A percentile compares a stretch with the other conserved stretches of the same genome.
These are phyloP conservation scores for Pyrus betulifolia DNA, from an alignment of 306 rosid species.

Conservation along the genomic window DNA sequence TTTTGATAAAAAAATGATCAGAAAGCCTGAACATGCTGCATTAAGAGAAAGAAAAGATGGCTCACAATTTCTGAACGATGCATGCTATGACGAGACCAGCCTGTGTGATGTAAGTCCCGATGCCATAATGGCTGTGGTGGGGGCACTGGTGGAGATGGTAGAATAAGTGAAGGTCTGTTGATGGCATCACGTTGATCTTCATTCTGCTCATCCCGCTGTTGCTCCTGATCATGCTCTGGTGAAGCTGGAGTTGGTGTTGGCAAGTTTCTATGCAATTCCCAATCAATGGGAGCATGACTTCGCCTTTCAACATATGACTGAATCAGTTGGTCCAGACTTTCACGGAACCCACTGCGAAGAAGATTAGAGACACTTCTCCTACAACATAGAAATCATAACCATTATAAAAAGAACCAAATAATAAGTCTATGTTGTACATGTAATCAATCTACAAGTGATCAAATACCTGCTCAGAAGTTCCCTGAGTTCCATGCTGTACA, in stretches of 20 bases:
- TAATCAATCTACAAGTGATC: conserved; percentile 13
- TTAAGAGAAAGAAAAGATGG: background rate
- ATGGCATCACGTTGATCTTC: conserved; percentile 70
- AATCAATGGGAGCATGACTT: conserved; percentile 88
- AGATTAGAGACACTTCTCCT: conserved; percentile 99
- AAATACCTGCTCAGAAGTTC: conserved; percentile 95
- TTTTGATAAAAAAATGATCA: background rate
- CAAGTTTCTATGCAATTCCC: conserved; percentile 95
- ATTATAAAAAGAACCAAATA: conserved; percentile 17
- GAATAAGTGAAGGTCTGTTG: conserved; percentile 70
- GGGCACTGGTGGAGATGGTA: conserved; percentile 92
- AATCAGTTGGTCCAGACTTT: conserved; percentile 93
- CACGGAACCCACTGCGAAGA: conserved; percentile 98
- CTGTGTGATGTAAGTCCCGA: conserved; percentile 83
- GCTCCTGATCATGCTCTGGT: conserved; percentile 65
- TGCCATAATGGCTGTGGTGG: conserved; percentile 99
- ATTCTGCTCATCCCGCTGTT: conserved; percentile 59
- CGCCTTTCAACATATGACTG: conserved; percentile 97
- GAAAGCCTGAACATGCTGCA: background rate
- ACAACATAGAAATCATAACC: conserved; percentile 30
- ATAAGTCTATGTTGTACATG: background rate
- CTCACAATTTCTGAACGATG: conserved; percentile 96
- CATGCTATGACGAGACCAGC: conserved; percentile 96
- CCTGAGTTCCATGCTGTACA: conserved; percentile 98
- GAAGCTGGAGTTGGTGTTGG: conserved; percentile 62